phyloP scores from a whole-genome alignment of 129 eudicot genomes.

The Tanacetum coccineum region DNA sequence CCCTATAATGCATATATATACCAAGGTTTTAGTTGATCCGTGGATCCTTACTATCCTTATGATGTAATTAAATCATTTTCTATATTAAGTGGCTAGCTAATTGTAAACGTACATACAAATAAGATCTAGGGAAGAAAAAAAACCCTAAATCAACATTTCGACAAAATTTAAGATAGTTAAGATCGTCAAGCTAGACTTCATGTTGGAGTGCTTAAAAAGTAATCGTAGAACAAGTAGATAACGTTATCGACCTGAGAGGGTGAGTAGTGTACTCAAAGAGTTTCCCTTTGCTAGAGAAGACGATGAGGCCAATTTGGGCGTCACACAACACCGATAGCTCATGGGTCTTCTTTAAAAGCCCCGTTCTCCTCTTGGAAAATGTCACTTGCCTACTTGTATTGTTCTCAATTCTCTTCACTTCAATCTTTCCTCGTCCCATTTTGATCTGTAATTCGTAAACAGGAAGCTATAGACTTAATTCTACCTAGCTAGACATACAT shows the following conservation, averaged over 20 bases:
- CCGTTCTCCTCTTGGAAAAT: slow-evolving; percentile 41
- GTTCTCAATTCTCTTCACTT: slow-evolving; percentile 53
- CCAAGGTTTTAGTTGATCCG: neutral
- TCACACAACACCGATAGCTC: slow-evolving; percentile 43
- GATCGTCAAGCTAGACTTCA: slow-evolving; percentile 5
- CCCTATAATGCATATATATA: slow-evolving; percentile 13
- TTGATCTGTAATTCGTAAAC: neutral
- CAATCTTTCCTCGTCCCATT: slow-evolving; percentile 57
- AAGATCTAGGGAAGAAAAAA: slow-evolving; percentile 5
- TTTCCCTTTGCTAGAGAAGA: slow-evolving; percentile 47
- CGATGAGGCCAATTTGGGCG: slow-evolving; percentile 46
- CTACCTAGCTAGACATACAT: neutral
- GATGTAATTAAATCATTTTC: neutral
- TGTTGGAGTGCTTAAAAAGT: neutral
- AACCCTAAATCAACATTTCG: neutral
- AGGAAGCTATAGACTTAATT: neutral
- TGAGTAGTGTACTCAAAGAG: slow-evolving; percentile 42
- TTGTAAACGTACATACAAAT: neutral
- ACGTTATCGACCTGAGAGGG: slow-evolving; percentile 31
- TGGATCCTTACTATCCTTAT: neutral
- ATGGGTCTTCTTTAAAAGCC: slow-evolving; percentile 42
- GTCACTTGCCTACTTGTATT: slow-evolving; percentile 57
- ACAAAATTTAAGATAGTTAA: slow-evolving; percentile 3
- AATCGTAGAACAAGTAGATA: neutral
- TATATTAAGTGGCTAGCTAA: neutral